Conservation (phyloP, 2,329 filamentous ascomycete genomes). For the Hypocrella siamensis region DNA sequence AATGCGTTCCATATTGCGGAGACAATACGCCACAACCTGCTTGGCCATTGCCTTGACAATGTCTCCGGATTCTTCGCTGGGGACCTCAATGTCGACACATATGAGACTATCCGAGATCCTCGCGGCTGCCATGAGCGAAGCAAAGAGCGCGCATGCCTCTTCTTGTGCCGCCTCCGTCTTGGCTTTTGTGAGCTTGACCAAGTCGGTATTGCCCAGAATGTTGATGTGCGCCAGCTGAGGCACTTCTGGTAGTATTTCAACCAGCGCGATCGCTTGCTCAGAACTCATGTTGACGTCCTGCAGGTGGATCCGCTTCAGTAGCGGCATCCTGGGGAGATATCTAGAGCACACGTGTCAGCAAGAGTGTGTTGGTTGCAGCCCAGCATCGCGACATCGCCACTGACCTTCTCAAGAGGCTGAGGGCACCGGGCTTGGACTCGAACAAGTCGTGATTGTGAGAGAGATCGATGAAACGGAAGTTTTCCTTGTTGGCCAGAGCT, state of each 20-base stretch:
- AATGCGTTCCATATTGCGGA: slow-evolving; percentile 76
- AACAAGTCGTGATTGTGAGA: slow-evolving; percentile 81
- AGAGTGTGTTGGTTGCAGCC: background rate
- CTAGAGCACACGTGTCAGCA: background rate
- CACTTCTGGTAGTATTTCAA: slow-evolving; percentile 79
- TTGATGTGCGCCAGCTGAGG: slow-evolving; percentile 71
- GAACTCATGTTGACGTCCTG: slow-evolving; percentile 70
- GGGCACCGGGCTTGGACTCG: slow-evolving; percentile 53
- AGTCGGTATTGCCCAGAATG: slow-evolving; percentile 63
- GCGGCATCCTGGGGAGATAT: slow-evolving; percentile 48
- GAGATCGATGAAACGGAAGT: slow-evolving; percentile 79
- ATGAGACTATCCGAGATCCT: slow-evolving; percentile 72
- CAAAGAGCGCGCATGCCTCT: slow-evolving; percentile 86
- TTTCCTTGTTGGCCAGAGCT: slow-evolving; percentile 49
- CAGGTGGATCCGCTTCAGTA: slow-evolving; percentile 73
- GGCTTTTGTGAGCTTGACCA: slow-evolving; percentile 56
- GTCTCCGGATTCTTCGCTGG: slow-evolving; percentile 66
- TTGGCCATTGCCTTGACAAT: slow-evolving; percentile 84
- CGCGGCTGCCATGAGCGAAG: slow-evolving; percentile 76
- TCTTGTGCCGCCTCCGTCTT: slow-evolving; percentile 70
- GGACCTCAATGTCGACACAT: slow-evolving; percentile 83
- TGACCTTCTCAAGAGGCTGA: slow-evolving; percentile 59
- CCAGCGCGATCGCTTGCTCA: slow-evolving; percentile 79
- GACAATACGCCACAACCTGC: slow-evolving; percentile 86
- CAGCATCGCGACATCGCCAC: slow-evolving; percentile 6